phyloP scores from a whole-genome alignment of 441 rosid genomes.

The Populus tomentosa region DNA sequence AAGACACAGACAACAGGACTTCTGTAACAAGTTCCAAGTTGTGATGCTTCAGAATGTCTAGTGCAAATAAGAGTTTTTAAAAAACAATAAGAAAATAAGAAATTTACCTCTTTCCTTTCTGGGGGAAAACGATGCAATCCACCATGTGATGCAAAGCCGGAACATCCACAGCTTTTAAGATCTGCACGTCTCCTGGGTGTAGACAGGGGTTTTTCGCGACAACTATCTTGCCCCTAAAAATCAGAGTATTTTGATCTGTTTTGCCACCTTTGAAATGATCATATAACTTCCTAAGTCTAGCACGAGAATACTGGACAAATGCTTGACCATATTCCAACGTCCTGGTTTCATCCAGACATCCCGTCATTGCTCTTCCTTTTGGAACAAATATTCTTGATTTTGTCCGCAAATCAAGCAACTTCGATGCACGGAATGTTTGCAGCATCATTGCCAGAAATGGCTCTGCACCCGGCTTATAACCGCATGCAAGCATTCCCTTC shows the following conservation, averaged over 20 bases:
- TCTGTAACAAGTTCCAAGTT: background rate
- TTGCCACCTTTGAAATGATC: background rate
- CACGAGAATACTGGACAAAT: conserved; percentile 52
- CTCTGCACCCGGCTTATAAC: conserved; percentile 60
- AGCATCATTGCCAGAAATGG: conserved; percentile 90
- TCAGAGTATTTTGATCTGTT: conserved; percentile 6
- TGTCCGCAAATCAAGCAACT: conserved; percentile 57
- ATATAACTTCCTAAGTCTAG: conserved; percentile 11
- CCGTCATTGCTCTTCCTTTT: conserved; percentile 77
- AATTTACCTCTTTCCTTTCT: conserved; percentile 58
- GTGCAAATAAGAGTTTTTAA: no score
- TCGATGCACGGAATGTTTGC: conserved; percentile 66
- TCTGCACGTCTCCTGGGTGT: conserved; percentile 92
- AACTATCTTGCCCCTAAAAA: conserved; percentile 36
- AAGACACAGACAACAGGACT: background rate
- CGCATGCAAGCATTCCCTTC: conserved; percentile 57
- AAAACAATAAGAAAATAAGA: background rate
- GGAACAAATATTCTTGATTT: conserved; percentile 54
- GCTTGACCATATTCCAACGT: conserved; percentile 73
- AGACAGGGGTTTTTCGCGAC: conserved; percentile 81
- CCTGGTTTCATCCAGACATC: conserved; percentile 76
- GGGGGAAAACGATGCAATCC: conserved; percentile 85
- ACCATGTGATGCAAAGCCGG: conserved; percentile 68
- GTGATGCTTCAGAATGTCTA: background rate
- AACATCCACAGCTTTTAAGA: conserved; percentile 62